A percentile compares a stretch with the other conserved stretches of the same genome.
Evolutionary conservation across 2,329 filamentous ascomycete species (phyloP).

Genomic region (Fusarium protoensiforme): DNA sequence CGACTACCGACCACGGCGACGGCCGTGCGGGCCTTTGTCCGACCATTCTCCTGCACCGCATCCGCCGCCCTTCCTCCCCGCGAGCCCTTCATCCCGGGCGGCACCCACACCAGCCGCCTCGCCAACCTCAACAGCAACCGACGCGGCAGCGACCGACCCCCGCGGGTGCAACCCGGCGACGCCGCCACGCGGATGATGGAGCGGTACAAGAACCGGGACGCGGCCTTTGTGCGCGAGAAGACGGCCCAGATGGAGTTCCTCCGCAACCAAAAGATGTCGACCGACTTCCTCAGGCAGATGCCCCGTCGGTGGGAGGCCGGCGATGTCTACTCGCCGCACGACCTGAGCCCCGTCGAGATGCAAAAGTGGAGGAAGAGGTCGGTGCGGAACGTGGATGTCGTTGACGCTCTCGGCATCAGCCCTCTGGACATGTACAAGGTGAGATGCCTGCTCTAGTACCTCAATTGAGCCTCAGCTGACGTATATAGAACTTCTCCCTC

Average conservation of each 20-base stretch:
- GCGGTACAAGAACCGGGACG: constrained; percentile 38
- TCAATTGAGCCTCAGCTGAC: constrained; percentile 1
- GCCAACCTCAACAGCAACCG: constrained; percentile 36
- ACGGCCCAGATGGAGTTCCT: constrained; percentile 52
- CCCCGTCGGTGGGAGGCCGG: constrained; percentile 79
- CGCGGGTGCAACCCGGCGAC: constrained; percentile 35
- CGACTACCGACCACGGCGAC: constrained; percentile 46
- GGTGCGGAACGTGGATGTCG: constrained; percentile 73
- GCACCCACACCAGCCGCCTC: constrained; percentile 30
- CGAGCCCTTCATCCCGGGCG: constrained; percentile 16
- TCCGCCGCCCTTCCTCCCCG: constrained; percentile 39
- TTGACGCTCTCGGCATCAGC: constrained; percentile 83
- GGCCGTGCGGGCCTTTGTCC: constrained; percentile 33
- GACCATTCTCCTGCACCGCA: constrained; percentile 47
- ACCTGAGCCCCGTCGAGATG: constrained; percentile 82
- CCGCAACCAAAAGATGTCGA: constrained; percentile 53
- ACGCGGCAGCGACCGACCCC: not conserved
- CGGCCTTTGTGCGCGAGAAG: constrained; percentile 40
- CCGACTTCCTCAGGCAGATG: constrained; percentile 71
- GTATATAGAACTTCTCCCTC: constrained; percentile 84
- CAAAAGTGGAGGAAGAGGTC: constrained; percentile 77
- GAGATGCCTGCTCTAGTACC: not conserved
- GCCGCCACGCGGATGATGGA: constrained; percentile 44
- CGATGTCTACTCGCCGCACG: constrained; percentile 91
- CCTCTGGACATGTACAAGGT: constrained; percentile 91